Percentiles rank a stretch among this genome's conserved stretches.
phyloP scores from a whole-genome alignment of 2,329 filamentous ascomycete species.

The Talaromyces amestolkiae region DNA sequence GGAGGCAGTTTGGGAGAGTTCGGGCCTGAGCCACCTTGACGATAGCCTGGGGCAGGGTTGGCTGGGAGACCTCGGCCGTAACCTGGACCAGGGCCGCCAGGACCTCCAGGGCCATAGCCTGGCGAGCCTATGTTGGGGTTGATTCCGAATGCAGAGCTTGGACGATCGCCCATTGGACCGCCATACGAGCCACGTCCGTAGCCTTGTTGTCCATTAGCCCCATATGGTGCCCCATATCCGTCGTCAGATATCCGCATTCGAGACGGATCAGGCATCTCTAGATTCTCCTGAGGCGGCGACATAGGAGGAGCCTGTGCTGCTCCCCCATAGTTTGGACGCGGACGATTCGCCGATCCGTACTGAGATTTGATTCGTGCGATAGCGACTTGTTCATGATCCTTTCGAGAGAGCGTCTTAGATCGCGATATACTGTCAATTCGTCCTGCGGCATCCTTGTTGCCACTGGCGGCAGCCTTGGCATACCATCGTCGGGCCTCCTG shows the following conservation, averaged over 20 bases:
- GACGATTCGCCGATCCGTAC: conserved; percentile 61
- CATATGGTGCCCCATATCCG: conserved; percentile 37
- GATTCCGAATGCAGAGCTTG: conserved; percentile 49
- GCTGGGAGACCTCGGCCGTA: conserved; percentile 17
- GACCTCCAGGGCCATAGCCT: conserved; percentile 29
- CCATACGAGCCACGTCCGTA: conserved; percentile 34
- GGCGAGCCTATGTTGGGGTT: conserved; percentile 49
- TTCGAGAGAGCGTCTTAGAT: conserved; percentile 79
- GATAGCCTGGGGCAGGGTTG: conserved; percentile 27
- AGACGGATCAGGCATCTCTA: conserved; percentile 51
- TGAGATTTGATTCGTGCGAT: conserved; percentile 82
- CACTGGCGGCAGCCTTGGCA: conserved; percentile 79
- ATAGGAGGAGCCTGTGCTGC: conserved; percentile 29
- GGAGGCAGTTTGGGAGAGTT: conserved; percentile 30
- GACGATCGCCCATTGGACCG: conserved; percentile 38
- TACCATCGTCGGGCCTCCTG: conserved; percentile 87
- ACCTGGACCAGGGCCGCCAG: conserved; percentile 24
- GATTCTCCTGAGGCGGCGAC: conserved; percentile 41
- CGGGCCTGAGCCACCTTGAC: conserved; percentile 33
- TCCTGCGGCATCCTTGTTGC: conserved; percentile 81
- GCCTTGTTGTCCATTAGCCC: conserved; percentile 33
- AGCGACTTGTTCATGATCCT: conserved; percentile 89
- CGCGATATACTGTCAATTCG: conserved; percentile 81
- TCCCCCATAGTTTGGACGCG: conserved; percentile 22
- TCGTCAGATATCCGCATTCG: conserved; percentile 40